These are phyloP conservation scores for Aegilops speltoides DNA, from an alignment of 176 grass and related monocot genomes.

Conservation along the genomic window DNA sequence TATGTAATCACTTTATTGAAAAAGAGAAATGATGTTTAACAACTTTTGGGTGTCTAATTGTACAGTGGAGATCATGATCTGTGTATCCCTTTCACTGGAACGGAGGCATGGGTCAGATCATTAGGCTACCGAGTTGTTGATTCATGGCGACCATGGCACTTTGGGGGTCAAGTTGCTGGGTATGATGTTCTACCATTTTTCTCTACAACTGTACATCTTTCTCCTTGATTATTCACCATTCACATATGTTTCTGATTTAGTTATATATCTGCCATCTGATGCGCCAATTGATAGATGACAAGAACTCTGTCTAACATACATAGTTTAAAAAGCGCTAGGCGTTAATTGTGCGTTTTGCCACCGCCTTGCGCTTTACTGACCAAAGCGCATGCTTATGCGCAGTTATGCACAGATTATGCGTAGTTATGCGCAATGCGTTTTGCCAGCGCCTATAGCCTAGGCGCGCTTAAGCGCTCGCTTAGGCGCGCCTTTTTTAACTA, in stretches of 20 bases:
- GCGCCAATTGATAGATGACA: not conserved
- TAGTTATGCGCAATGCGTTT: too few species aligned
- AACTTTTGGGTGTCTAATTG: not conserved
- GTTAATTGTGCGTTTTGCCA: too few species aligned
- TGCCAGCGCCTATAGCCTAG: too few species aligned
- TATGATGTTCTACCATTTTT: constrained; percentile 29
- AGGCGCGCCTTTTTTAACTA: too few species aligned
- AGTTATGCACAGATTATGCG: too few species aligned
- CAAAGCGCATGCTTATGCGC: too few species aligned
- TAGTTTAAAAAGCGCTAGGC: too few species aligned
- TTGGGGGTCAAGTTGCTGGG: constrained; percentile 61
- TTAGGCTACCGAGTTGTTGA: constrained; percentile 66
- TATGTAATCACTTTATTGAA: not conserved
- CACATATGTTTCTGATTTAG: not conserved
- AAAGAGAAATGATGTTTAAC: not conserved
- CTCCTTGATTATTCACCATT: not conserved
- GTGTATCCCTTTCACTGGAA: constrained; percentile 73
- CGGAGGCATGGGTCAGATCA: constrained; percentile 74
- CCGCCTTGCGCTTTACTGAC: too few species aligned
- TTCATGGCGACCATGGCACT: constrained; percentile 76
- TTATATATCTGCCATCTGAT: not conserved
- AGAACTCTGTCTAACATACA: too few species aligned
- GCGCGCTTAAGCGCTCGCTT: too few species aligned
- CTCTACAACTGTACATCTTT: not conserved
- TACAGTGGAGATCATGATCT: constrained; percentile 83